phyloP scores from a whole-genome alignment of 2,329 filamentous ascomycete species.

The Rhynchosporium secalis region DNA sequence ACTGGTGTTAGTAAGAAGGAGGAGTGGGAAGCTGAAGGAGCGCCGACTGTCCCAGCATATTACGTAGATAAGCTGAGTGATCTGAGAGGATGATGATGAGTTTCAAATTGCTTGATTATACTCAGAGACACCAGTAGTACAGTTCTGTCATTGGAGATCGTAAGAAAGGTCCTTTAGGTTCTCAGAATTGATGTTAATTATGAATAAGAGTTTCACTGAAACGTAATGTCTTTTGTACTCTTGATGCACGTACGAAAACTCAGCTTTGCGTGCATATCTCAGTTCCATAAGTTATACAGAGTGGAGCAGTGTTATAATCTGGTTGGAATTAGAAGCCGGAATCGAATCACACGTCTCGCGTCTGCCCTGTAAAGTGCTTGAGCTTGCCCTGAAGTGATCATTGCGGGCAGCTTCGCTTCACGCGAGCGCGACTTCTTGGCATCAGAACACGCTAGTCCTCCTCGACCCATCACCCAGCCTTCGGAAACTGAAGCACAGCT shows the following conservation, averaged over 20 bases:
- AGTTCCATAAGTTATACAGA: conserved; percentile 6
- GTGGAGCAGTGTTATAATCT: conserved; percentile 1
- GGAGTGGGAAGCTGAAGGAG: conserved; percentile 72
- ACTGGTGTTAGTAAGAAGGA: conserved; percentile 87
- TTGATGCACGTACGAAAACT: not conserved
- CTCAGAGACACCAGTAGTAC: not conserved
- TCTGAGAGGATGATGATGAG: conserved; percentile 48
- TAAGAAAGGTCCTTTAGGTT: not conserved
- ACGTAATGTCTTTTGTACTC: not conserved
- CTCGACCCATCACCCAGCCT: conserved; percentile 29
- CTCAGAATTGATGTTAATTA: not conserved
- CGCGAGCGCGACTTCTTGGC: conserved; percentile 2
- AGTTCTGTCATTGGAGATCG: not conserved
- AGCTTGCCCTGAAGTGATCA: conserved; percentile 2
- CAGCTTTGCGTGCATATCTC: conserved; percentile 10
- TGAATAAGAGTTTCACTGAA: not conserved
- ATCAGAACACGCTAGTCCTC: conserved; percentile 20
- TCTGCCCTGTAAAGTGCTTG: conserved; percentile 11
- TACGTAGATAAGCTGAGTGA: conserved; percentile 87
- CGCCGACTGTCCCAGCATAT: conserved; percentile 70
- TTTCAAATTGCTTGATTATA: not conserved
- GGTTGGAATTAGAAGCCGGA: conserved; percentile 11
- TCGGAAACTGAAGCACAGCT: conserved; percentile 22
- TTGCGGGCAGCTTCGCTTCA: not conserved
- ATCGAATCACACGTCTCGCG: conserved; percentile 1